phyloP scores from a whole-genome alignment of 352 stramenopile genomes.

The Stephanocyclus meneghinianus region DNA sequence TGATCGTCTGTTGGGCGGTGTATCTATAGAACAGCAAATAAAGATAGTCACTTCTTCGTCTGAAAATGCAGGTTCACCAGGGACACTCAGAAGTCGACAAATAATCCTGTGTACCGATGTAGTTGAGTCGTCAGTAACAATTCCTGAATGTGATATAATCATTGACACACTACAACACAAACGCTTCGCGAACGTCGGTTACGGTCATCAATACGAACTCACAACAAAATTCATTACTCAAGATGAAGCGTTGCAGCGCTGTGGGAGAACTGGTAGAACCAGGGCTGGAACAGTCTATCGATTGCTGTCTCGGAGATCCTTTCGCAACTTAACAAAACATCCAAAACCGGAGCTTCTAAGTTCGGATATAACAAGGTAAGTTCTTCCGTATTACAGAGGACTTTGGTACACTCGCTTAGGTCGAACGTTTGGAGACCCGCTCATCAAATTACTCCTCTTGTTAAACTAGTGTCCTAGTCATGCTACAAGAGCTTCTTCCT shows the following conservation, averaged over 20 bases:
- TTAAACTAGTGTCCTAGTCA: neutral
- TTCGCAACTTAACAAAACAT: constrained; percentile 3
- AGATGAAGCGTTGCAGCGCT: constrained; percentile 12
- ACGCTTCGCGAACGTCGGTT: neutral
- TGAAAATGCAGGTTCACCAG: neutral
- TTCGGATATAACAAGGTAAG: constrained; percentile 1
- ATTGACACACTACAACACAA: constrained; percentile 14
- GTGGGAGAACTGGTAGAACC: neutral
- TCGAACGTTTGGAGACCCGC: no score
- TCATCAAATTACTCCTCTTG: no score
- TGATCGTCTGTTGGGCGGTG: neutral
- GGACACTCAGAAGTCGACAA: neutral
- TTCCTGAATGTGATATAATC: constrained; percentile 12
- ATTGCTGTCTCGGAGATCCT: neutral
- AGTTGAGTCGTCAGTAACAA: constrained; percentile 3
- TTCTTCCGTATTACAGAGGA: no score
- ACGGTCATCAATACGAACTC: neutral
- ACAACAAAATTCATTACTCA: constrained; percentile 7
- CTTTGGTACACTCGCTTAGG: no score
- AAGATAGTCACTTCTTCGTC: constrained; percentile 1
- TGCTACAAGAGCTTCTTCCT: constrained; percentile 14
- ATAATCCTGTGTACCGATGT: constrained; percentile 10
- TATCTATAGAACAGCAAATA: constrained; percentile 7
- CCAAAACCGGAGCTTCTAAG: constrained; percentile 4
- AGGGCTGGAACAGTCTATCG: constrained; percentile 6